Evolutionary conservation across 305 asterid species (phyloP).

Genomic region (Fraxinus sp.): DNA sequence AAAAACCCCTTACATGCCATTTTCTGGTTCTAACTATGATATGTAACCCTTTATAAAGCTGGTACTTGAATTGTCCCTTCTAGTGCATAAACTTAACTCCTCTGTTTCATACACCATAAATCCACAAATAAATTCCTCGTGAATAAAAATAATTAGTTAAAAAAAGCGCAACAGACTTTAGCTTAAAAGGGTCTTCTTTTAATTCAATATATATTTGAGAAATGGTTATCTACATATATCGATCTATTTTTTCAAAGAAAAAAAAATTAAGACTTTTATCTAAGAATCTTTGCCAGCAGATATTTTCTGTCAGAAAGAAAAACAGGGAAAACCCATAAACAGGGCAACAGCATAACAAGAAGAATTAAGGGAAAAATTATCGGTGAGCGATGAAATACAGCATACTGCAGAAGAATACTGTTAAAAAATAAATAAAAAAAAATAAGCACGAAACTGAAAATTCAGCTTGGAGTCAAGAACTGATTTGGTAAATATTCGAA

Average conservation of each 20-base stretch:
- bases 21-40: slow-evolving; percentile 4
- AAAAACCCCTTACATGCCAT: slow-evolving; percentile 87
- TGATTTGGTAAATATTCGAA: not conserved
- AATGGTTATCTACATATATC: not conserved
- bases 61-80: not conserved
- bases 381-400: not conserved
- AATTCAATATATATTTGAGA: not conserved
- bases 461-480: not conserved
- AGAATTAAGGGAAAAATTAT: not conserved
- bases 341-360: not conserved
- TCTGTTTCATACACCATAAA: not conserved
- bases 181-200: not conserved
- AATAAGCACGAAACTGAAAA: not conserved
- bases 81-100: not conserved
- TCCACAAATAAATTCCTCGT: not conserved
- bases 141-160: not conserved
- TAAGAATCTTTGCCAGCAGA: not conserved
- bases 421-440: too few relatives aligned
- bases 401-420: not conserved
- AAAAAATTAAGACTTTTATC: not conserved
- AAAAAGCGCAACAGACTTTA: not conserved
- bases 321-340: not conserved
- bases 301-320: not conserved
- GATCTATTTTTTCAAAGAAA: not conserved
- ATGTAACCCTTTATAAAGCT: not conserved